Evolutionary conservation across 495 filamentous ascomycete species (phyloP).

Genomic region (Tuber umbilicatum): DNA sequence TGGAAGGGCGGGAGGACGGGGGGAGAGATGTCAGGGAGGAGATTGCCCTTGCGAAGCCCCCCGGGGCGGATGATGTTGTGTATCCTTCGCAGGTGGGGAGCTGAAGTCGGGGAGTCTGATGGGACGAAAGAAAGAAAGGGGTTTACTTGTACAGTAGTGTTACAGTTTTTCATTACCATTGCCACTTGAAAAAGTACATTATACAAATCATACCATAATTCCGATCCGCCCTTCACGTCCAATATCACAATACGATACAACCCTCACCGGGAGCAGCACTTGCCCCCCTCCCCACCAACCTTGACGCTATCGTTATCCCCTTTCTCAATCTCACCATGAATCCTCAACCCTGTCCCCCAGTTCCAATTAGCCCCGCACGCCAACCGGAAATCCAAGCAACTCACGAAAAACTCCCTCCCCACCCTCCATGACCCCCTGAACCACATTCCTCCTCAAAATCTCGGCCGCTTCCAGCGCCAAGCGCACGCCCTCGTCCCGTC

Average conservation of each 20-base stretch:
- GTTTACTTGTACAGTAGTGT: conserved; percentile 8
- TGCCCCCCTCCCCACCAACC: conserved; percentile 43
- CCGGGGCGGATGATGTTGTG: conserved; percentile 64
- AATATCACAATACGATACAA: not conserved
- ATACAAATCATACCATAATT: not conserved
- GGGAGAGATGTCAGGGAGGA: conserved; percentile 41
- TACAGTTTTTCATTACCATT: conserved; percentile 7
- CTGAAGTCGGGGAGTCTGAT: conserved; percentile 10
- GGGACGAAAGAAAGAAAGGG: not conserved
- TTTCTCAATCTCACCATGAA: conserved; percentile 83
- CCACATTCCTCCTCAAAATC: conserved; percentile 75
- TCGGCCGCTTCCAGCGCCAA: conserved; percentile 78
- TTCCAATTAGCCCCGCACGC: not conserved
- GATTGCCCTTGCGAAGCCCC: conserved; percentile 57
- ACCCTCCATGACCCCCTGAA: conserved; percentile 58
- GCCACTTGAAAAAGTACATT: not conserved
- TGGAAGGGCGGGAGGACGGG: conserved; percentile 44
- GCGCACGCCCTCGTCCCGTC: conserved; percentile 48
- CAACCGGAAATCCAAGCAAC: too few species aligned
- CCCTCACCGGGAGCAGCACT: conserved; percentile 14
- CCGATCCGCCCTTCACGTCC: not conserved
- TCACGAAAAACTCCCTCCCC: conserved; percentile 52
- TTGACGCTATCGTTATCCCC: conserved; percentile 84
- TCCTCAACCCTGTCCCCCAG: conserved; percentile 60
- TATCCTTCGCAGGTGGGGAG: conserved; percentile 35